phyloP scores from a whole-genome alignment of 2,329 filamentous ascomycete species.

The Stachybotrys echinatus region DNA sequence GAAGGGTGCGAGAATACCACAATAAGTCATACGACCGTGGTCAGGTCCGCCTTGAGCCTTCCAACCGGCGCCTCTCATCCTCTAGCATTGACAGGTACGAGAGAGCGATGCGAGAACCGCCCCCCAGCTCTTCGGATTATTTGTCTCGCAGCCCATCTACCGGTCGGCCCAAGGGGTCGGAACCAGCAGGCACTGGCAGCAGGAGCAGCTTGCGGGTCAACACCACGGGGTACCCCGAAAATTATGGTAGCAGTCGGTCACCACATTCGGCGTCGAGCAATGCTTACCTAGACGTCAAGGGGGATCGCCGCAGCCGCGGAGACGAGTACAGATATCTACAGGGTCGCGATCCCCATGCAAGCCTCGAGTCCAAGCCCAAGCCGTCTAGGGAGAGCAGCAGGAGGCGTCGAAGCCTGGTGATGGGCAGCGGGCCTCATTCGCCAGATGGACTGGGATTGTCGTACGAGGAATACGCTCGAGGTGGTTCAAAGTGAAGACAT shows the following conservation, averaged over 20 bases:
- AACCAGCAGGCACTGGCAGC: background rate
- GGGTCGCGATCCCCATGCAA: constrained; percentile 11
- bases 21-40: background rate
- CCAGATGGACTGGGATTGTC: background rate
- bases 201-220: background rate
- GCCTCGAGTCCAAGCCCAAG: background rate
- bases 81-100: background rate
- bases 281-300: background rate
- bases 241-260: background rate
- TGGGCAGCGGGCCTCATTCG: background rate
- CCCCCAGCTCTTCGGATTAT: background rate
- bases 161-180: background rate
- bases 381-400: background rate
- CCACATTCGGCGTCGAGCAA: background rate
- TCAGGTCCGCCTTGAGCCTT: background rate
- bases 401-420: background rate
- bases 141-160: background rate
- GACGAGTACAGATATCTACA: constrained; percentile 22
- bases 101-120: background rate
- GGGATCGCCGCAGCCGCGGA: constrained; percentile 13
- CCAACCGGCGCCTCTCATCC: background rate
- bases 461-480: background rate
- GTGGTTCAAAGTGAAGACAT: background rate
- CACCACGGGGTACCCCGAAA: background rate
- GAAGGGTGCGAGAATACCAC: background rate